A percentile compares a stretch with the other conserved stretches of the same genome.
These are phyloP conservation scores for Artemisia annua DNA, from an alignment of 129 eudicot species.

Conservation along the genomic window DNA sequence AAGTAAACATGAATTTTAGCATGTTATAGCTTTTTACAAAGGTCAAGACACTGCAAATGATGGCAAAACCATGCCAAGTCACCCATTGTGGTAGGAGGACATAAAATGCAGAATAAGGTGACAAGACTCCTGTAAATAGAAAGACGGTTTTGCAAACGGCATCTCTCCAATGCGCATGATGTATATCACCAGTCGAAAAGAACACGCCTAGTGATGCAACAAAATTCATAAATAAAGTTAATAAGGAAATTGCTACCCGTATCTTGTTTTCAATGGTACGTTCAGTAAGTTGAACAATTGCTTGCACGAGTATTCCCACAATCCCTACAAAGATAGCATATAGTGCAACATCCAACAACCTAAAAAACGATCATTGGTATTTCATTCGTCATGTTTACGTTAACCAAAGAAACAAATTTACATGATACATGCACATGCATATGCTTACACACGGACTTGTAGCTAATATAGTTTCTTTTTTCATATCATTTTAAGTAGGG, in stretches of 20 bases:
- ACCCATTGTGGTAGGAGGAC: conserved; percentile 16
- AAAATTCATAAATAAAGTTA: conserved; percentile 7
- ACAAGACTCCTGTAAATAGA: not conserved
- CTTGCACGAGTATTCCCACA: conserved; percentile 15
- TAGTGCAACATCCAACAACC: not conserved
- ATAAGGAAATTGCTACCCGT: conserved; percentile 12
- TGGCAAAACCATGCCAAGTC: conserved; percentile 16
- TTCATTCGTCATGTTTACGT: not conserved
- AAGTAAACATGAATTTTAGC: not conserved
- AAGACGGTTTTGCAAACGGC: not conserved
- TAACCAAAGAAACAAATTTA: not conserved
- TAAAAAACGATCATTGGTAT: not conserved
- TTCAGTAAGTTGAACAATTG: conserved; percentile 6
- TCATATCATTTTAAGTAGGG: too few species aligned
- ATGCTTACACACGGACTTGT: too few species aligned
- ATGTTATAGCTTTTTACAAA: not conserved
- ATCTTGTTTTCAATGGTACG: conserved; percentile 13
- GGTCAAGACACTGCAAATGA: conserved; percentile 8
- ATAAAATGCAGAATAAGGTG: not conserved
- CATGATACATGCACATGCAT: not conserved
- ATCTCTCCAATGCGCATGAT: not conserved
- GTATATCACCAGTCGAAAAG: not conserved
- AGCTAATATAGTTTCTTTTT: too few species aligned
- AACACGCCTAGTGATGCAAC: conserved; percentile 8
- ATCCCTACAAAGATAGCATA: conserved; percentile 14